Percentiles rank a stretch among this genome's conserved stretches.
Evolutionary conservation across 441 rosid species (phyloP).

Genomic region (Codiaeum variegatum): DNA sequence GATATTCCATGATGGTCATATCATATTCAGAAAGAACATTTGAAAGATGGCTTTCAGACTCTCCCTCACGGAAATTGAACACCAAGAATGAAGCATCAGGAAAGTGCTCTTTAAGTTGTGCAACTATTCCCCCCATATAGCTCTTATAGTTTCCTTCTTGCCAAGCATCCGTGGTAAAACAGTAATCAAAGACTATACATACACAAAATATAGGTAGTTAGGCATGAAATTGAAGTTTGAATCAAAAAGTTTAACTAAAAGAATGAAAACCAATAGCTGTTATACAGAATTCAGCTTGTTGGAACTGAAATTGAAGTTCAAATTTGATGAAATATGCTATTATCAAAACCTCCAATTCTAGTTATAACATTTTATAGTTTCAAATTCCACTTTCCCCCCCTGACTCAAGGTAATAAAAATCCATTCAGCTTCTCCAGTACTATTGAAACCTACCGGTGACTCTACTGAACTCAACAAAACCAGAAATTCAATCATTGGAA

Average conservation of each 20-base stretch:
- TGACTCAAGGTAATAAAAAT: not conserved
- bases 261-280: not conserved
- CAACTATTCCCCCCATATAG: slow-evolving; percentile 56
- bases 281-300: slow-evolving; percentile 21
- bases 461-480: not conserved
- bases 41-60: slow-evolving; percentile 47
- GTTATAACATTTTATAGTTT: not conserved
- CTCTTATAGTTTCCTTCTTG: slow-evolving; percentile 54
- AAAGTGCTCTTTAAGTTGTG: slow-evolving; percentile 57
- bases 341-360: not conserved
- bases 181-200: slow-evolving; percentile 73
- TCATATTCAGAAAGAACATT: slow-evolving; percentile 56
- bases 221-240: not conserved
- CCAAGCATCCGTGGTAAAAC: slow-evolving; percentile 56
- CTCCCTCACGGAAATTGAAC: slow-evolving; percentile 75
- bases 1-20: slow-evolving; percentile 93
- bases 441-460: not conserved
- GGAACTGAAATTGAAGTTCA: slow-evolving; percentile 10
- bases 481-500: not conserved
- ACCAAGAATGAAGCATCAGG: slow-evolving; percentile 77
- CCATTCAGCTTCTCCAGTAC: not conserved
- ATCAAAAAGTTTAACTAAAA: slow-evolving; percentile 2
- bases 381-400: not conserved
- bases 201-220: slow-evolving; percentile 24
- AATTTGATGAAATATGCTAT: slow-evolving; percentile 3